Conservation (phyloP, 306 rosid genomes). For the Vigna mungo region DNA sequence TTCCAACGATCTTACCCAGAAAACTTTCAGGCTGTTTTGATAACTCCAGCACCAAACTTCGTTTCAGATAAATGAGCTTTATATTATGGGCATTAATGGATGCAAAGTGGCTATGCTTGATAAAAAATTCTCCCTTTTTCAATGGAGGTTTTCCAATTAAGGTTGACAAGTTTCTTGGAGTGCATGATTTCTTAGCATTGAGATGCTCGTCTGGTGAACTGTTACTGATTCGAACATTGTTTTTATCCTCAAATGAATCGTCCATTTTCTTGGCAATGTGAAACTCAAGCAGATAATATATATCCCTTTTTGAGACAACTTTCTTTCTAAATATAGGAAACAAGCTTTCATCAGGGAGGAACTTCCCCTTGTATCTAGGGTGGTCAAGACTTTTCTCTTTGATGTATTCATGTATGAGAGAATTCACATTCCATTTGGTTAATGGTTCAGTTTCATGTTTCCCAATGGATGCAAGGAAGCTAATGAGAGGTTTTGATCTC, state of each 20-base stretch:
- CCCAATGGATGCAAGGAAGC: constrained; percentile 69
- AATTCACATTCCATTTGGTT: constrained; percentile 45
- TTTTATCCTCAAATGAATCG: constrained; percentile 18
- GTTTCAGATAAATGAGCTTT: constrained; percentile 60
- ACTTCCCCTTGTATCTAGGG: constrained; percentile 48
- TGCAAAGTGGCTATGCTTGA: constrained; percentile 50
- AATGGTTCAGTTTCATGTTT: constrained; percentile 53
- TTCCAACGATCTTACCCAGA: constrained; percentile 58
- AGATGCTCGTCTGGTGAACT: constrained; percentile 36
- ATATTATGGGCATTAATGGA: constrained; percentile 52
- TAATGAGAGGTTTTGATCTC: constrained; percentile 72
- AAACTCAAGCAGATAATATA: constrained; percentile 48
- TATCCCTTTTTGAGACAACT: constrained; percentile 35
- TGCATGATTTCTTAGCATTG: constrained; percentile 11
- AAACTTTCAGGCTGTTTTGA: constrained; percentile 55
- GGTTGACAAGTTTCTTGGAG: constrained; percentile 36
- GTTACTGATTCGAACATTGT: constrained; percentile 27
- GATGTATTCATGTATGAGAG: constrained; percentile 60
- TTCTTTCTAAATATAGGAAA: constrained; percentile 59
- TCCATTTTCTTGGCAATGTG: constrained; percentile 54
- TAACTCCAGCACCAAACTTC: constrained; percentile 63
- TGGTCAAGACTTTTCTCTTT: constrained; percentile 58
- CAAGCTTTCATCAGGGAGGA: constrained; percentile 63
- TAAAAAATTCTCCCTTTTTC: constrained; percentile 28
- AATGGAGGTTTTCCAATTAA: constrained; percentile 38